Percentiles rank a stretch among this genome's conserved stretches.
Conservation (phyloP, 805 yeast genomes). For the Saccharomyces kudriavzevii region DNA sequence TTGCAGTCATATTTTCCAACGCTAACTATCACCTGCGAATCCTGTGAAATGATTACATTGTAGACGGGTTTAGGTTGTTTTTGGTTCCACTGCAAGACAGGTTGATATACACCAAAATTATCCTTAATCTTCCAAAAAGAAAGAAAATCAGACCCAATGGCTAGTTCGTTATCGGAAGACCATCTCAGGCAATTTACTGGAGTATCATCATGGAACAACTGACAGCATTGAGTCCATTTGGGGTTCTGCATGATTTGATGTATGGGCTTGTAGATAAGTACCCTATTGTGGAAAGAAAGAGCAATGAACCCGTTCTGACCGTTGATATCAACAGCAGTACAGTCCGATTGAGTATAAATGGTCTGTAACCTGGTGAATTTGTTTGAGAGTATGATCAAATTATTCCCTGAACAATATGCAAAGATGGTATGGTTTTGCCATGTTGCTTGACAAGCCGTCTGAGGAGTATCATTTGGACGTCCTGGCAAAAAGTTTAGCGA, state of each 20-base stretch:
- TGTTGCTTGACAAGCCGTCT: conserved; percentile 47
- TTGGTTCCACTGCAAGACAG: conserved; percentile 33
- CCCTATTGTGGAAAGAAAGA: conserved; percentile 38
- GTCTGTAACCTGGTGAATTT: conserved; percentile 60
- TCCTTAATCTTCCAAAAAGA: conserved; percentile 44
- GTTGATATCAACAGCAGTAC: conserved; percentile 59
- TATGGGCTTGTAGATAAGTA: conserved; percentile 49
- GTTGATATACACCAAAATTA: conserved; percentile 36
- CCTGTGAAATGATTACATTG: conserved; percentile 52
- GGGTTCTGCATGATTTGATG: conserved; percentile 38
- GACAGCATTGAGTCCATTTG: conserved; percentile 38
- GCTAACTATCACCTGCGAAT: conserved; percentile 59
- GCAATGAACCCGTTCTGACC: conserved; percentile 53
- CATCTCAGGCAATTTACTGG: conserved; percentile 41
- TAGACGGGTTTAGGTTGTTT: conserved; percentile 56
- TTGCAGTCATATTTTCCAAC: conserved; percentile 54
- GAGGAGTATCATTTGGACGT: conserved; percentile 55
- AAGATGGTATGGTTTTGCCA: conserved; percentile 63
- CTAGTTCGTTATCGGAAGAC: conserved; percentile 50
- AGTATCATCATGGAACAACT: conserved; percentile 28
- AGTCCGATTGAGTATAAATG: conserved; percentile 58
- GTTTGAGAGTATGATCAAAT: conserved; percentile 57
- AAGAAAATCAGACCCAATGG: conserved; percentile 50
- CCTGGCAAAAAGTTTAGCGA: conserved; percentile 75
- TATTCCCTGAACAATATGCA: conserved; percentile 83